Evolutionary conservation across 306 rosid genomes (phyloP).

Genomic region (Cucumis sativus): Cucumber_9930_V3 NC_026660.2:27725501-27726000

Average conservation of each 20-base stretch:
- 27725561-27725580: not conserved
- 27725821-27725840: not conserved
- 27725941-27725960: too few species aligned
- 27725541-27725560: not conserved
- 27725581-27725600: conserved; percentile 38
- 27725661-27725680: conserved; percentile 79
- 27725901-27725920: too few species aligned
- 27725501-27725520: not conserved
- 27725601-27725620: conserved; percentile 82
- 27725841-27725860: too few species aligned
- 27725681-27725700: conserved; percentile 83
- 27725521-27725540: too few species aligned
- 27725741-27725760: conserved; percentile 69
- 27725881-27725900: too few species aligned
- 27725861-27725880: too few species aligned
- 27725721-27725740: conserved; percentile 79
- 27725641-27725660: conserved; percentile 46
- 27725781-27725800: conserved; percentile 27
- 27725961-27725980: too few species aligned
- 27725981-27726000: too few species aligned
- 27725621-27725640: conserved; percentile 76
- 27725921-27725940: too few species aligned
- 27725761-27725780: conserved; percentile 86
- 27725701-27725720: conserved; percentile 57
- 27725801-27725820: not conserved